These are phyloP conservation scores for Botrytis tulipae DNA, from an alignment of 2,329 filamentous ascomycete genomes.

Conservation along the genomic window DNA sequence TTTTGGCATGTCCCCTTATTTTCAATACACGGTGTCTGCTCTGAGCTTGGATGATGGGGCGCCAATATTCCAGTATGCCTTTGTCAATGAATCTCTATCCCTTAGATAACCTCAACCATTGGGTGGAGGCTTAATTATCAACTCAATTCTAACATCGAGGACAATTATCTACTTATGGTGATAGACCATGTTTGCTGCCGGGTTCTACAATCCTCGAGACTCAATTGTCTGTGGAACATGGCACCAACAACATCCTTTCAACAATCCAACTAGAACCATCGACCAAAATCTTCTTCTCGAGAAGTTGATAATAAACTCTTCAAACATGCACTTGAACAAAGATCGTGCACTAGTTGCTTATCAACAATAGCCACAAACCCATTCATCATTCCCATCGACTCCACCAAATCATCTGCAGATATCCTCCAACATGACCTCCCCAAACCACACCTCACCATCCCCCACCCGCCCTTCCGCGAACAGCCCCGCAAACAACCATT, in stretches of 20 bases:
- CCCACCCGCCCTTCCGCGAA: background rate
- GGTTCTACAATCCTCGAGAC: background rate
- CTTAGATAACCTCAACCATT: background rate
- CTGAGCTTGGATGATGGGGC: background rate
- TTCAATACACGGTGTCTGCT: background rate
- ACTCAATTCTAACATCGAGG: background rate
- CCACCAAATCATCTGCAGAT: background rate
- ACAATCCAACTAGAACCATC: background rate
- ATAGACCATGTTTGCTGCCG: background rate
- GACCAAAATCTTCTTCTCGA: background rate
- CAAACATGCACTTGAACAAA: background rate
- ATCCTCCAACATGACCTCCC: background rate
- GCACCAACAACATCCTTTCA: background rate
- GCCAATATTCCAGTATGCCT: background rate
- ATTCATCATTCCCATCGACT: background rate
- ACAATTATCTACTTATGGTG: background rate
- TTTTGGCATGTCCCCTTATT: background rate
- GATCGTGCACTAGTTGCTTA: background rate
- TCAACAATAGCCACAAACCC: background rate
- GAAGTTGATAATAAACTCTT: background rate
- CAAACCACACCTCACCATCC: background rate
- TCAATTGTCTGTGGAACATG: background rate
- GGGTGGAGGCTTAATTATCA: background rate
- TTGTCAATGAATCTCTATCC: accelerated
- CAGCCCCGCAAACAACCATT: background rate